phyloP scores from a whole-genome alignment of 441 rosid species.

The Hypseocharis bilobata region DNA sequence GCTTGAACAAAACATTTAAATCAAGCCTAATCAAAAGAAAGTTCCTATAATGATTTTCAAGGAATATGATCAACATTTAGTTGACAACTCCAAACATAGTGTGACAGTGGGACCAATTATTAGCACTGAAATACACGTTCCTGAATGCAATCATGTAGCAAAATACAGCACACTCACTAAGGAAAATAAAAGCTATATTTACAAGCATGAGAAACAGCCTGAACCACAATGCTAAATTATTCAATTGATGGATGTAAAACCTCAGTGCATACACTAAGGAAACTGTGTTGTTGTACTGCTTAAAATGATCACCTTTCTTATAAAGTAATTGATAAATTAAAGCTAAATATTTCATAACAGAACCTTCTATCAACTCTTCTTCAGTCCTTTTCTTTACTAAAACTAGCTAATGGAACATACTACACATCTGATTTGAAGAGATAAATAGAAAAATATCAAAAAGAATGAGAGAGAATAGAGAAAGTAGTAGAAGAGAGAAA shows the following conservation, averaged over 20 bases:
- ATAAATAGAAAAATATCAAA: no score
- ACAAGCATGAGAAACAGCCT: background rate
- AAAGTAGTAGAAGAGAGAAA: background rate
- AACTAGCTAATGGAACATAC: background rate
- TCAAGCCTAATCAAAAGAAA: constrained; percentile 10
- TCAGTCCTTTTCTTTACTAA: background rate
- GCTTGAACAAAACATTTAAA: constrained; percentile 23
- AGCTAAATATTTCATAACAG: background rate
- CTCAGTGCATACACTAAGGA: background rate
- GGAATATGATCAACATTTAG: constrained; percentile 1
- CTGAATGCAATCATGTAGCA: constrained; percentile 1
- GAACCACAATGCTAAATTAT: background rate
- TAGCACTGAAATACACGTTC: background rate
- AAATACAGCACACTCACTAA: background rate
- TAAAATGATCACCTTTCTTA: no score
- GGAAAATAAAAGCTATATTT: background rate
- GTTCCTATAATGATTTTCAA: constrained; percentile 3
- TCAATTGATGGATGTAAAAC: background rate
- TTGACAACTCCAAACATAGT: background rate
- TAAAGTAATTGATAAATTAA: background rate
- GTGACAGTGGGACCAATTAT: background rate
- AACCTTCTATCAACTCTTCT: background rate
- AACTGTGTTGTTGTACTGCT: background rate
- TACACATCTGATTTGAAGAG: background rate
- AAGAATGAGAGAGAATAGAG: background rate